phyloP scores from a whole-genome alignment of 2,329 filamentous ascomycete species.

The Colletotrichum sp. region DNA sequence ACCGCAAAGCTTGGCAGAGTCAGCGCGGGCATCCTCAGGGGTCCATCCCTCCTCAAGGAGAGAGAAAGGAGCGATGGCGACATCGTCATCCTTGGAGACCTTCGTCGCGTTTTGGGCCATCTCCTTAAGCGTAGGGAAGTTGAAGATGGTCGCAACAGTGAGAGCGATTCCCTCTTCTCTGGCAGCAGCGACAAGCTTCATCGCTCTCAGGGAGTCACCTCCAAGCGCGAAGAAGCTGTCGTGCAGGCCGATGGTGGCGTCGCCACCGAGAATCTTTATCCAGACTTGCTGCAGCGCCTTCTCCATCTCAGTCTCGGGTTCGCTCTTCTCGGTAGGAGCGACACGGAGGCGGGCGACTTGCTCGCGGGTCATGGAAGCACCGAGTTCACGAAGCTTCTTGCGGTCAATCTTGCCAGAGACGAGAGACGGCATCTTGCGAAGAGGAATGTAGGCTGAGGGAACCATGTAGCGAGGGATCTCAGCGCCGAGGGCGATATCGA shows the following conservation, averaged over 20 bases:
- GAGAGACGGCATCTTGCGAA: conserved; percentile 49
- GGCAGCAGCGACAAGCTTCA: conserved; percentile 52
- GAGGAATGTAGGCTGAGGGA: conserved; percentile 49
- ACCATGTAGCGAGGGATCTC: conserved; percentile 52
- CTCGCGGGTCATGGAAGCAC: conserved; percentile 43
- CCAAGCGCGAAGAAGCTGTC: conserved; percentile 54
- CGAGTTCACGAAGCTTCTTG: conserved; percentile 51
- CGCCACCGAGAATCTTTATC: conserved; percentile 39
- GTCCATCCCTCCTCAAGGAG: conserved; percentile 41
- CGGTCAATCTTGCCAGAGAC: conserved; percentile 56
- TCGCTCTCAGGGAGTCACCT: conserved; percentile 57
- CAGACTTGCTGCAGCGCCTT: conserved; percentile 41
- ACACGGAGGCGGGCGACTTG: conserved; percentile 40
- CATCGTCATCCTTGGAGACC: conserved; percentile 18
- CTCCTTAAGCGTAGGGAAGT: conserved; percentile 44
- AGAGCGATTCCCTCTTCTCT: conserved; percentile 41
- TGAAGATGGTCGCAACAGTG: conserved; percentile 51
- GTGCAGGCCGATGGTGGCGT: conserved; percentile 36
- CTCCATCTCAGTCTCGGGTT: conserved; percentile 42
- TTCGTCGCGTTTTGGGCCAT: conserved; percentile 44
- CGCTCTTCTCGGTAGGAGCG: conserved; percentile 32
- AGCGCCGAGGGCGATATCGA: conserved; percentile 35
- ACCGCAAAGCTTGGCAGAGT: conserved; percentile 45
- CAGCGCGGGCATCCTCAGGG: conserved; percentile 34
- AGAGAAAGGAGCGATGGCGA: conserved; percentile 37